Evolutionary conservation across 495 filamentous ascomycete genomes (phyloP).

Genomic region (Alectoria sarmentosa): DNA sequence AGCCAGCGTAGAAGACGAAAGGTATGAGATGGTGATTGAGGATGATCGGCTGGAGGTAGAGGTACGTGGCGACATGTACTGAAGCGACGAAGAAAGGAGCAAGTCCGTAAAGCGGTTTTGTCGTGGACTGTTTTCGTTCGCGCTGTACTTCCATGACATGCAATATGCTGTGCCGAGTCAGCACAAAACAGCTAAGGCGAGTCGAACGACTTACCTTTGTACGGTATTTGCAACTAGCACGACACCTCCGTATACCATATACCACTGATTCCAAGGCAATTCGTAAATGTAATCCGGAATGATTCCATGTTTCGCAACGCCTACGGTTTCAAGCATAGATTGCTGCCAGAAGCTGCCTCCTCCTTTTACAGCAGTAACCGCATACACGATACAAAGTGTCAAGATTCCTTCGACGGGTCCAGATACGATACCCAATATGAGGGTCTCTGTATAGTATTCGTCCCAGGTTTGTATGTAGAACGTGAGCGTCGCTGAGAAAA

Average conservation of each 20-base stretch:
- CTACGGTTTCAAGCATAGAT: slow-evolving; percentile 64
- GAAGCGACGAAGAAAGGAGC: slow-evolving; percentile 70
- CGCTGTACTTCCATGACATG: slow-evolving; percentile 79
- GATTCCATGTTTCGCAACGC: slow-evolving; percentile 54
- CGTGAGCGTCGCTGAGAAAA: slow-evolving; percentile 58
- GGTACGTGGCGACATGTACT: slow-evolving; percentile 65
- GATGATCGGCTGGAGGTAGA: slow-evolving; percentile 77
- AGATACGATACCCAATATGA: slow-evolving; percentile 86
- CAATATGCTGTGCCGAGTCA: slow-evolving; percentile 46
- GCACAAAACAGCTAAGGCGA: neutral
- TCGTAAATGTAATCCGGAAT: slow-evolving; percentile 65
- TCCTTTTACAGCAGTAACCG: slow-evolving; percentile 75
- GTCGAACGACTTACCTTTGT: slow-evolving; percentile 38
- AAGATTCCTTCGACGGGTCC: slow-evolving; percentile 94
- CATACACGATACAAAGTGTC: slow-evolving; percentile 74
- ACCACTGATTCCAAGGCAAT: slow-evolving; percentile 83
- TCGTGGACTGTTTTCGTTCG: slow-evolving; percentile 59
- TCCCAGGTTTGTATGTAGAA: slow-evolving; percentile 99
- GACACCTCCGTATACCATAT: slow-evolving; percentile 80
- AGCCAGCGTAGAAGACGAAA: slow-evolving; percentile 76
- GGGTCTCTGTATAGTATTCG: slow-evolving; percentile 94
- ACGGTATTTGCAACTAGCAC: slow-evolving; percentile 80
- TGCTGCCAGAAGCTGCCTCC: slow-evolving; percentile 91
- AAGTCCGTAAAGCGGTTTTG: slow-evolving; percentile 71
- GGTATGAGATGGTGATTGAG: slow-evolving; percentile 75